Percentiles rank a stretch among this genome's conserved stretches.
Conservation (phyloP, 1,284 basidiomycete genomes). For the Rhodotorula glutinis region DNA sequence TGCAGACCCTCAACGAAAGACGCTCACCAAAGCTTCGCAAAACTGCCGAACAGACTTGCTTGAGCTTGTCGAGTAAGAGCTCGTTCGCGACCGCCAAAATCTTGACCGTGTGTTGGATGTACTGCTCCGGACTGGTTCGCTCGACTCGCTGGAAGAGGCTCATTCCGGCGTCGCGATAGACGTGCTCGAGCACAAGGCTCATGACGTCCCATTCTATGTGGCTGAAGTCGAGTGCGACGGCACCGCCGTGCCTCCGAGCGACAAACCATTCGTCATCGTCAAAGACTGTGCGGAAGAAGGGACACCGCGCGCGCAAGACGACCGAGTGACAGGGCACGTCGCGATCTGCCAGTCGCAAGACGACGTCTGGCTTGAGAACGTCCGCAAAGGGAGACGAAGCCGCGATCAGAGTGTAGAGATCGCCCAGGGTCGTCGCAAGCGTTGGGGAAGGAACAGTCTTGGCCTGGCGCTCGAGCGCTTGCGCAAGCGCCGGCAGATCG, state of each 20-base stretch:
- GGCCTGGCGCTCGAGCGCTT: constrained; percentile 54
- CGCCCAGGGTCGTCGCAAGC: constrained; percentile 12
- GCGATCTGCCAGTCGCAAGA: constrained; percentile 70
- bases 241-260: constrained; percentile 55
- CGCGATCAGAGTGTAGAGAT: not conserved
- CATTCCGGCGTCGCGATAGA: constrained; percentile 72
- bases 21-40: constrained; percentile 55
- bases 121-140: constrained; percentile 67
- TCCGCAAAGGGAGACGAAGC: not conserved
- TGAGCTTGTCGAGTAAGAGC: constrained; percentile 77
- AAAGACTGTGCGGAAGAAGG: constrained; percentile 84
- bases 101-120: constrained; percentile 82
- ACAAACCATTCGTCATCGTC: constrained; percentile 76
- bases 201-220: constrained; percentile 75
- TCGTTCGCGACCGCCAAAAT: constrained; percentile 86
- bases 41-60: constrained; percentile 74
- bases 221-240: constrained; percentile 63
- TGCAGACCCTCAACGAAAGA: not conserved
- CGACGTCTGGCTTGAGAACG: constrained; percentile 61
- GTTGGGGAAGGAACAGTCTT: constrained; percentile 32
- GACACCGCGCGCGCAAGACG: constrained; percentile 74
- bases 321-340: constrained; percentile 68
- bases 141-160: constrained; percentile 71
- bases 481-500: constrained; percentile 56
- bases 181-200: constrained; percentile 69